A percentile compares a stretch with the other conserved stretches of the same genome.
These are phyloP conservation scores for Rhizopogon vinicolor DNA, from an alignment of 768 basidiomycete species.

Conservation along the genomic window DNA sequence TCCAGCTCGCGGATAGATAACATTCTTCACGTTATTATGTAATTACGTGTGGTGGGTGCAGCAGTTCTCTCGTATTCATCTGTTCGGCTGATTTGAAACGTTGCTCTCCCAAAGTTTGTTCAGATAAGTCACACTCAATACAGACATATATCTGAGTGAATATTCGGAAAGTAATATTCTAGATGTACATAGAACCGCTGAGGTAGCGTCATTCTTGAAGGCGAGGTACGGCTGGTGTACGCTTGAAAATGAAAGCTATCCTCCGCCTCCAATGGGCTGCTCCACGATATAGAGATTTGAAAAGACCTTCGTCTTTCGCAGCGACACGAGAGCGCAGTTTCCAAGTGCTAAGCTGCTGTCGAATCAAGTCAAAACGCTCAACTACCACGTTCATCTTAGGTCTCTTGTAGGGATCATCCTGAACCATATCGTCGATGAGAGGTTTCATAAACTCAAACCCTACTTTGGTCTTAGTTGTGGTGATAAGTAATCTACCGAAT, in stretches of 20 bases:
- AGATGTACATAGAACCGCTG: neutral
- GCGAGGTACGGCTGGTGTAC: neutral
- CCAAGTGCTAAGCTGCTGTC: neutral
- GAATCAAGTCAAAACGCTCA: constrained; percentile 11
- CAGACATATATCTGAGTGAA: neutral
- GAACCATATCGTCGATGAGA: constrained; percentile 29
- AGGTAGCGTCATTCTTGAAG: neutral
- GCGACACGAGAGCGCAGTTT: constrained; percentile 26
- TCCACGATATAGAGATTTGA: constrained; percentile 8
- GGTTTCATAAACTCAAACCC: constrained; percentile 24
- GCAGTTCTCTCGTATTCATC: no score
- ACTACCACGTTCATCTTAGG: constrained; percentile 16
- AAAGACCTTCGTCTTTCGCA: constrained; percentile 6
- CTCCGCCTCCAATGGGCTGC: constrained; percentile 22
- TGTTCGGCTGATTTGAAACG: no score
- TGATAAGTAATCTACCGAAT: no score
- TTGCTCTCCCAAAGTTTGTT: no score
- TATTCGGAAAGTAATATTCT: no score
- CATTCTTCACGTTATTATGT: no score
- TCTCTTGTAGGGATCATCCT: constrained; percentile 19
- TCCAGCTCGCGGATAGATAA: no score
- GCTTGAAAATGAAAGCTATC: constrained; percentile 7
- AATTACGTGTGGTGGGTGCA: no score
- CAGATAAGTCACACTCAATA: no score
- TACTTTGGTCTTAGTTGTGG: no score